A percentile compares a stretch with the other conserved stretches of the same genome.
These are phyloP conservation scores for Hemileccinum impolitum DNA, from an alignment of 768 basidiomycete species.

Conservation along the genomic window DNA sequence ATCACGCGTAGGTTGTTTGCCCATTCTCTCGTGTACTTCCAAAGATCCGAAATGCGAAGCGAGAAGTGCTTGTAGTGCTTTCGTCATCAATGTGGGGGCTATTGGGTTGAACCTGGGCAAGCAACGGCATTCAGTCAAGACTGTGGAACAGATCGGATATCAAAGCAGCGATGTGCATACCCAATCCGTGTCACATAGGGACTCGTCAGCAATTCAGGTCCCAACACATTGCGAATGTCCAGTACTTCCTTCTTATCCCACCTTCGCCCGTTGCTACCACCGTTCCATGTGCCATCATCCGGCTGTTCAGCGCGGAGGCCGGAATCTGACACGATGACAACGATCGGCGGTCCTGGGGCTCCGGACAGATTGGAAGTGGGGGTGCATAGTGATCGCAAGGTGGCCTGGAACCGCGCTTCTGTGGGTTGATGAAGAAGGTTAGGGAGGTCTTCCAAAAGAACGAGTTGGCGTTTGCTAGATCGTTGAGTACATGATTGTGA, in stretches of 20 bases:
- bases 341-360: conserved; percentile 52
- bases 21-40: conserved; percentile 4
- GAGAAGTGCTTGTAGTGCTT: conserved; percentile 66
- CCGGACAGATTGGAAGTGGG: conserved; percentile 22
- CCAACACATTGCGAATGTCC: conserved; percentile 68
- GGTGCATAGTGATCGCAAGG: conserved; percentile 53
- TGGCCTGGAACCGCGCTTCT: conserved; percentile 67
- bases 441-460: conserved; percentile 88
- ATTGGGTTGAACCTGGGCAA: conserved; percentile 82
- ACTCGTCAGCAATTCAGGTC: conserved; percentile 62
- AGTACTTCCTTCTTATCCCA: conserved; percentile 54
- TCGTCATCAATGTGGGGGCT: conserved; percentile 79
- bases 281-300: conserved; percentile 48
- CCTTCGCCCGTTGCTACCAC: conserved; percentile 37
- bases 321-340: conserved; percentile 81
- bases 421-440: conserved; percentile 78
- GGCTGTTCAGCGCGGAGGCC: conserved; percentile 68
- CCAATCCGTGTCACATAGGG: conserved; percentile 77
- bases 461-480: conserved; percentile 46
- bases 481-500: conserved; percentile 2
- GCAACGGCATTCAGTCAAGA: conserved; percentile 1
- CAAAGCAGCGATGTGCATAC: conserved; percentile 40
- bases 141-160: not conserved
- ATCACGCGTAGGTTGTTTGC: conserved; percentile 53
- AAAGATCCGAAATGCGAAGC: conserved; percentile 42